These are phyloP conservation scores for Monilinia vaccinii-corymbosi DNA, from an alignment of 2,329 filamentous ascomycete species.

Conservation along the genomic window DNA sequence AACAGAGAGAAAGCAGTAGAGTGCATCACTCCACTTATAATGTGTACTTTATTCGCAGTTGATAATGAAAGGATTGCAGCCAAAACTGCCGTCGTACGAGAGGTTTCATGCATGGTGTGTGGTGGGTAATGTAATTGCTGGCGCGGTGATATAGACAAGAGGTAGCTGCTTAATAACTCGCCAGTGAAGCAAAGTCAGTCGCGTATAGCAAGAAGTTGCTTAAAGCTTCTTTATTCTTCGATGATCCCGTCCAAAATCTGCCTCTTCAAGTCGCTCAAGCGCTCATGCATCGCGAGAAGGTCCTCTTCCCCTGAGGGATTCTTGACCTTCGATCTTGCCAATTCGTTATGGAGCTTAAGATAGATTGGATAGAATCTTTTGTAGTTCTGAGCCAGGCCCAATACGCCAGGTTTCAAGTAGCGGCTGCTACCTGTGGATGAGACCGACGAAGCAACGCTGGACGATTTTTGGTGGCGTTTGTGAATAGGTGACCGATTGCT, in stretches of 20 bases:
- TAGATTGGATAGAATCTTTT: constrained; percentile 49
- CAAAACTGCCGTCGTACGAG: not conserved
- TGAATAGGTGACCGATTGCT: constrained; percentile 24
- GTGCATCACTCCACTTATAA: not conserved
- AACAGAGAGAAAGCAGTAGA: not conserved
- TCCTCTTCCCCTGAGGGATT: constrained; percentile 43
- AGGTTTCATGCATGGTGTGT: not conserved
- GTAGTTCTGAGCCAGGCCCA: constrained; percentile 47
- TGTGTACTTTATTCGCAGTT: not conserved
- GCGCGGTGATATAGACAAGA: not conserved
- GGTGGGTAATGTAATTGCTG: not conserved
- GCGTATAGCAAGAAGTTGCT: not conserved
- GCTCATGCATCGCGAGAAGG: constrained; percentile 45
- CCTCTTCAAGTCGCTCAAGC: constrained; percentile 47
- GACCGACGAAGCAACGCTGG: constrained; percentile 23
- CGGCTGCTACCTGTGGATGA: constrained; percentile 23
- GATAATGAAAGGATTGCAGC: not conserved
- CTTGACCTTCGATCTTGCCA: constrained; percentile 35
- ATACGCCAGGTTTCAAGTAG: constrained; percentile 38
- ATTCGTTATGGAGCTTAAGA: constrained; percentile 45
- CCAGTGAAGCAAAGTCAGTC: not conserved
- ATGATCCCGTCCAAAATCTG: constrained; percentile 36
- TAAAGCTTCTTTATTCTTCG: constrained; percentile 8
- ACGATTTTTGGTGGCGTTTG: constrained; percentile 29
- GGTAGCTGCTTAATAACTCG: not conserved